Evolutionary conservation across 148 eudicot genomes (phyloP).

Genomic region (Spergularia bocconei): DNA sequence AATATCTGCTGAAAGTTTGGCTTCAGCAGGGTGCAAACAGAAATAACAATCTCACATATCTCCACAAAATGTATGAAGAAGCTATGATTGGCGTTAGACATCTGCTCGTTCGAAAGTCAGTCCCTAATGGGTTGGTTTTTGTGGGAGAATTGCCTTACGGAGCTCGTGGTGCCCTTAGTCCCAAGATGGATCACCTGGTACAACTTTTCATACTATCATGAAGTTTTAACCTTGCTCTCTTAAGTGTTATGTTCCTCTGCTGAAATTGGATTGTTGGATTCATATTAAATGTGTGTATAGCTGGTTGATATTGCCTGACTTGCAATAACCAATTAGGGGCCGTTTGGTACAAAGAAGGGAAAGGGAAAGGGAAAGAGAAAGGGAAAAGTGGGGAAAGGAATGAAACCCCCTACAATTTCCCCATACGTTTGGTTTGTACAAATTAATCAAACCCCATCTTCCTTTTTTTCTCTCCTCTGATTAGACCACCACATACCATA

Average conservation of each 20-base stretch:
- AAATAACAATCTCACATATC: slow-evolving; percentile 51
- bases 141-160: slow-evolving; percentile 95
- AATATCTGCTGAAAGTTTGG: slow-evolving; percentile 94
- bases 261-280: not conserved
- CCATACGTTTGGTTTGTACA: too few species aligned
- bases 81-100: slow-evolving; percentile 92
- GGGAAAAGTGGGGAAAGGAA: too few species aligned
- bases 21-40: slow-evolving; percentile 63
- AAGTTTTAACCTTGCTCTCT: not conserved
- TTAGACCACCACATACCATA: too few species aligned
- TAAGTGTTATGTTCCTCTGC: not conserved
- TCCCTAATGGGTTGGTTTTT: slow-evolving; percentile 75
- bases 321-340: not conserved
- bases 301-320: not conserved
- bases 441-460: too few species aligned
- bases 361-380: too few species aligned
- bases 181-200: slow-evolving; percentile 99
- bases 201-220: slow-evolving; percentile 14
- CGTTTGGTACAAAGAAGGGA: too few species aligned
- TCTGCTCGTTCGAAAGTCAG: slow-evolving; percentile 74
- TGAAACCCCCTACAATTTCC: too few species aligned
- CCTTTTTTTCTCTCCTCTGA: too few species aligned
- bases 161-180: slow-evolving; percentile 60
- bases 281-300: not conserved
- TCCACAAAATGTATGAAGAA: slow-evolving; percentile 83